These are phyloP conservation scores for Macrophomina phaseolina DNA, from an alignment of 2,329 filamentous ascomycete species.

Conservation along the genomic window DNA sequence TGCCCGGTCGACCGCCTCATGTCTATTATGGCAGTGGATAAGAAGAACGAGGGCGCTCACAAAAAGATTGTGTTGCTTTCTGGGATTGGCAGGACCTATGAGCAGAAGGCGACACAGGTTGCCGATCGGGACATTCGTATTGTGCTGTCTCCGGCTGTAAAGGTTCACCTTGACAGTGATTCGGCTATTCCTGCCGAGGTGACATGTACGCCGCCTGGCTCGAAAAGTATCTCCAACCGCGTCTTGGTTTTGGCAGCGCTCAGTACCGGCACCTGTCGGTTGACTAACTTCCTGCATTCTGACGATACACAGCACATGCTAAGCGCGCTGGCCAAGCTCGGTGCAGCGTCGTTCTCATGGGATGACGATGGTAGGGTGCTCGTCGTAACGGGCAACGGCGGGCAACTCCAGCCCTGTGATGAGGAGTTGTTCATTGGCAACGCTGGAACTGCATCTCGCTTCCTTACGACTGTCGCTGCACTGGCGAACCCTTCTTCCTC, in stretches of 20 bases:
- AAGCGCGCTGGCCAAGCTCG: constrained; percentile 82
- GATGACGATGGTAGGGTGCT: constrained; percentile 92
- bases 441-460: constrained; percentile 92
- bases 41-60: constrained; percentile 94
- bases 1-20: constrained; percentile 87
- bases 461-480: constrained; percentile 88
- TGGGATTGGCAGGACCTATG: constrained; percentile 84
- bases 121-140: constrained; percentile 82
- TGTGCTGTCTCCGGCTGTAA: constrained; percentile 78
- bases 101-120: constrained; percentile 88
- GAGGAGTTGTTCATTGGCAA: constrained; percentile 93
- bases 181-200: constrained; percentile 61
- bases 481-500: constrained; percentile 70
- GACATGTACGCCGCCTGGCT: constrained; percentile 86
- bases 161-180: constrained; percentile 74
- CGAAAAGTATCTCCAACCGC: constrained; percentile 96
- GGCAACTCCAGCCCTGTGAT: constrained; percentile 75
- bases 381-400: constrained; percentile 89
- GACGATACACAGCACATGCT: constrained; percentile 98
- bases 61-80: constrained; percentile 96
- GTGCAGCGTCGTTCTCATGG: constrained; percentile 89
- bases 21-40: constrained; percentile 95
- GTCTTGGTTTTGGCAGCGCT: constrained; percentile 91
- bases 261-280: constrained; percentile 80
- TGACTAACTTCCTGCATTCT: constrained; percentile 92